Conservation (phyloP, 257 asterid genomes). For the Echium plantagineum region DNA sequence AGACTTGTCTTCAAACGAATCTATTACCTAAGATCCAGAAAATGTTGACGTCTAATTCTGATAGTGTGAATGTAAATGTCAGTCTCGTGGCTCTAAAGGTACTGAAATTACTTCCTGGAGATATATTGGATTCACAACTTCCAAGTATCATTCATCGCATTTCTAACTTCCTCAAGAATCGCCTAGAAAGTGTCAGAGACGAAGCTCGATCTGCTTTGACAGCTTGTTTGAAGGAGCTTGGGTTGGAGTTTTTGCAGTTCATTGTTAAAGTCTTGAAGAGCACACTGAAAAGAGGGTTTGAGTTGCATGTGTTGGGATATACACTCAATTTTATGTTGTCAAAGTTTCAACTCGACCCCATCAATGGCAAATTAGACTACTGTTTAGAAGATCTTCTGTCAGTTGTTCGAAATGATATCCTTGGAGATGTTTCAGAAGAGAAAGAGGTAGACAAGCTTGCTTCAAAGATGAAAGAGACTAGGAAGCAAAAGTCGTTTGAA, state of each 20-base stretch:
- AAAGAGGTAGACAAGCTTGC: constrained; percentile 96
- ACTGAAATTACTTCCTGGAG: constrained; percentile 75
- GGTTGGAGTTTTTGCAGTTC: constrained; percentile 75
- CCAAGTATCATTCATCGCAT: constrained; percentile 86
- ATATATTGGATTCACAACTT: constrained; percentile 66
- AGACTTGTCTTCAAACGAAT: constrained; percentile 38
- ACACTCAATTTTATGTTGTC: constrained; percentile 69
- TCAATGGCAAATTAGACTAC: constrained; percentile 61
- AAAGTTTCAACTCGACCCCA: constrained; percentile 45
- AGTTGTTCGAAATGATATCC: constrained; percentile 59
- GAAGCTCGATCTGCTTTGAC: constrained; percentile 90
- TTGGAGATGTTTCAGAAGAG: constrained; percentile 90
- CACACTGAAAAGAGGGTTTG: constrained; percentile 71
- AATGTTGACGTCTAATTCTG: constrained; percentile 54
- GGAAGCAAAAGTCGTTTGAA: constrained; percentile 77
- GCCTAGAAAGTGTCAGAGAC: constrained; percentile 76
- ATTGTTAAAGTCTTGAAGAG: constrained; percentile 62
- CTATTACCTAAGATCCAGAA: constrained; percentile 74
- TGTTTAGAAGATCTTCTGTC: constrained; percentile 75
- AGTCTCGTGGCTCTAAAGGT: constrained; percentile 79
- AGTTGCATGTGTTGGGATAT: constrained; percentile 82
- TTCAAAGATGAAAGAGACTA: constrained; percentile 92
- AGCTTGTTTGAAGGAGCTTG: constrained; percentile 77
- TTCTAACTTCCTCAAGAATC: constrained; percentile 67
- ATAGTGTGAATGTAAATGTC: constrained; percentile 51